Base-by-base conservation (phyloP, 345 rosid genomes). In the Gossypium rotundifolium region DNA sequence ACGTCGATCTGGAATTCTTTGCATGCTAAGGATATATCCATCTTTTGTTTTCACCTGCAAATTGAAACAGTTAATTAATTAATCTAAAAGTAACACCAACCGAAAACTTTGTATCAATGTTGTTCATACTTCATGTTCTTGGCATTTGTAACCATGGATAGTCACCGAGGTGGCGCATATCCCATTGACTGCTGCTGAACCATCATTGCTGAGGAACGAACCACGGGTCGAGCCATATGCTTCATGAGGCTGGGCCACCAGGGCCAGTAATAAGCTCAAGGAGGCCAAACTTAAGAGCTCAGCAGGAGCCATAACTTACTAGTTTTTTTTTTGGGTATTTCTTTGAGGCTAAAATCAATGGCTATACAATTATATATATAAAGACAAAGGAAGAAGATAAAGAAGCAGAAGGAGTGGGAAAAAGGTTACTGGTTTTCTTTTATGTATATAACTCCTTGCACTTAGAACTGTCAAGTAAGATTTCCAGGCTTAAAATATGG, bases 111-210 rank as follows among this genome's bases (percentile, higher is more conserved):
- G 18, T 13, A 13, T 7, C 38, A 46, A 66, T 46, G 71, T 33
- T 10, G 64, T 23, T n/a, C 81, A 66, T 83, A 94, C 98, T 22
- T 91, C 83, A 75, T 87, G 80, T 74, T 95, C 99, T 72, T 88
- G 87, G 88, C 98, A 93, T 69, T 88, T 83, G 90, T 95, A 95
- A 4, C 98, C 99, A 68, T 80, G 77, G 53, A 84, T 65, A 4
- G 60, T 73, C 61, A 95, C 92, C 0, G 91, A 84, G 49, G 92
- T 66, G 72, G 90, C 90, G 61, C 99, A 93, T 65, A 91, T 84
- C 14, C 97, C 98, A 33, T 2, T 72, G 17, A 75, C 55, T 0
- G 80, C n/a, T 44, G 77, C 74, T 22, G 23, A 54, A 29, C 65
- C 64, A 20, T 16, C 64, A 11, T 59, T 23, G 16, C 59, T 10